phyloP scores from a whole-genome alignment of 148 eudicot species.

The Persicaria tinctoria region DNA sequence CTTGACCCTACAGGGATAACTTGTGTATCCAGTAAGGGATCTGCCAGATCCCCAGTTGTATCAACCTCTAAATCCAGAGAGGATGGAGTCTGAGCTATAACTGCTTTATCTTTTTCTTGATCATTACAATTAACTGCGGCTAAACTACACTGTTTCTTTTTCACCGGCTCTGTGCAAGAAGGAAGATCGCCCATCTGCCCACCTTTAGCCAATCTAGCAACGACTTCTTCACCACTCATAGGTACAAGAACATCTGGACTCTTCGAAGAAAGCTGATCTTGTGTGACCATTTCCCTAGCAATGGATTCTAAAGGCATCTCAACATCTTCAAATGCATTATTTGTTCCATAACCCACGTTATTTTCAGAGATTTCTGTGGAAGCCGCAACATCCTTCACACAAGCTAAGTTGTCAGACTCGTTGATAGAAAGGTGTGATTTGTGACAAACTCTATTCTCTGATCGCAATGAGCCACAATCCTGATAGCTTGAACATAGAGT shows the following conservation, averaged over 20 bases:
- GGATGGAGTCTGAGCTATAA: constrained; percentile 13
- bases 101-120: constrained; percentile 18
- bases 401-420: constrained; percentile 10
- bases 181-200: constrained; percentile 13
- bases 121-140: constrained; percentile 11
- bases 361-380: constrained; percentile 25
- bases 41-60: constrained; percentile 8
- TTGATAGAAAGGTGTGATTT: constrained; percentile 5
- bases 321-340: constrained; percentile 21
- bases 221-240: constrained; percentile 24
- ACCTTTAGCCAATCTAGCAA: constrained; percentile 27
- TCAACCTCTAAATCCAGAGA: constrained; percentile 11
- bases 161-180: constrained; percentile 11
- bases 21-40: constrained; percentile 7
- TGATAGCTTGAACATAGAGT: too few relatives aligned
- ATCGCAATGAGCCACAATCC: constrained; percentile 1
- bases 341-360: constrained; percentile 16
- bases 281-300: constrained; percentile 15
- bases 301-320: constrained; percentile 21
- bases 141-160: constrained; percentile 13
- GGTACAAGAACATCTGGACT: constrained; percentile 23
- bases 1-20: constrained; percentile 8
- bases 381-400: constrained; percentile 22
- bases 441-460: neutral
- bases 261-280: constrained; percentile 11